Evolutionary conservation across 2,329 filamentous ascomycete genomes (phyloP), one percentile per base, ranked within the genome.

Genomic region (Penicillium sp.): DNA sequence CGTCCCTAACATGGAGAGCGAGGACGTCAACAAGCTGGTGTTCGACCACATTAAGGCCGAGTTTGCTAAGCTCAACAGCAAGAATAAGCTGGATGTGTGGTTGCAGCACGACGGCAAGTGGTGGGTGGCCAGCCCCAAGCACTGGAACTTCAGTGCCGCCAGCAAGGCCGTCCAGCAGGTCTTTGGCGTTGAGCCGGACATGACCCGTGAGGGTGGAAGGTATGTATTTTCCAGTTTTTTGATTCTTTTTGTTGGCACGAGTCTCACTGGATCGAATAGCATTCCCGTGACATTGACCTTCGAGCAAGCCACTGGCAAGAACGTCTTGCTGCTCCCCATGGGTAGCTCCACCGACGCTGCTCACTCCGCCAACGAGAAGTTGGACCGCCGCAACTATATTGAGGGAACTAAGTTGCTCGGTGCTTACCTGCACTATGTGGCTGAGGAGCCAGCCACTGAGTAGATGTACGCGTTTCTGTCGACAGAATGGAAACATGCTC

Each of bases 141-240:
- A 99, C 85, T 98, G 95, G 93, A 99, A 99, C 85, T 99, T 98
- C 81, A 86, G 88, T 33, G 94, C 94, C 28, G 95, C 95, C 14
- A 87, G 89, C 74, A 98, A 97, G 85, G 95, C 95, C n/a, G 93
- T 95, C 37, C 90, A 98, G 83, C 87, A 92, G 66, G 95, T 99
- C 40, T 99, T 93, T 86, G 91, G 91, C 57, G 90, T 97, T 57
- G 85, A 93, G 82, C 95, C 95, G 28, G 95, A 99, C 80, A 90
- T 97, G 79, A 99, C 95, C 43, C 87, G 95, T 65, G 95, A 99
- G 82, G 95, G 95, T 78, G 95, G 95, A 80, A 91, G 88, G 88
- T 89, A 81, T 77, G 84, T 77, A 59, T 46, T 55, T 16, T 33
- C 33, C 38, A 54, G 40, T 30, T 63, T 58, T 56, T 14, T 22